phyloP scores from a whole-genome alignment of 441 rosid genomes.

The Eutrema salsugineum region DNA sequence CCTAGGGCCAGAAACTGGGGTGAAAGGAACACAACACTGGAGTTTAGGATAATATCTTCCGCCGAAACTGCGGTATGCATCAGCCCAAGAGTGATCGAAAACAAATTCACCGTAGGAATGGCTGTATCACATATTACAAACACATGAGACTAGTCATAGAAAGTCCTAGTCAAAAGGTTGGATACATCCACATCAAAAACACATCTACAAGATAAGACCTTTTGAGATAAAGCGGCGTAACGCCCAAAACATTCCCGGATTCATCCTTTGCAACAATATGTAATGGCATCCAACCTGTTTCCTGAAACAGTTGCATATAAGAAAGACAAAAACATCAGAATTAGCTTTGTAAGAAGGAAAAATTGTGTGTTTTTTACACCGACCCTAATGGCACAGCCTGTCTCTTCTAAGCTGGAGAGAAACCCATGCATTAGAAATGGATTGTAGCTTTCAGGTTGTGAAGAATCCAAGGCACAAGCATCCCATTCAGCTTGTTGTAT shows the following conservation, averaged over 20 bases:
- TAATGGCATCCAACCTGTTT: constrained; percentile 89
- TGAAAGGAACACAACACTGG: constrained; percentile 95
- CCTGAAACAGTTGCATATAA: constrained; percentile 39
- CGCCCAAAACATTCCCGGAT: constrained; percentile 61
- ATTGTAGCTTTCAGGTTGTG: constrained; percentile 60
- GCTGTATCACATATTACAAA: constrained; percentile 47
- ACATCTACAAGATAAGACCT: constrained; percentile 40
- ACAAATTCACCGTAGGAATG: constrained; percentile 98
- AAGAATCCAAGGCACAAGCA: constrained; percentile 75
- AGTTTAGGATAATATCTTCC: constrained; percentile 90
- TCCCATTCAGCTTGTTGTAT: constrained; percentile 72
- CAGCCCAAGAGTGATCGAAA: constrained; percentile 96
- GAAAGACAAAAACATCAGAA: neutral
- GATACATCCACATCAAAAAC: neutral
- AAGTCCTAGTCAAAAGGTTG: neutral
- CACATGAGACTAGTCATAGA: constrained; percentile 1
- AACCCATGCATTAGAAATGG: constrained; percentile 83
- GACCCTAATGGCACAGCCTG: constrained; percentile 71
- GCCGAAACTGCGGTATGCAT: constrained; percentile 89
- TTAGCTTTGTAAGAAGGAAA: neutral
- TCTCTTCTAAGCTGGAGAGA: constrained; percentile 86
- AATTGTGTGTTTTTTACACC: neutral
- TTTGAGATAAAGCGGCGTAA: constrained; percentile 92
- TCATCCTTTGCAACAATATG: constrained; percentile 87
- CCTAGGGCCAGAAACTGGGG: constrained; percentile 94